Evolutionary conservation across 108 stramenopile species (phyloP), one percentile per base, ranked within the genome.

Genomic region (Nitzschia sp.): DNA sequence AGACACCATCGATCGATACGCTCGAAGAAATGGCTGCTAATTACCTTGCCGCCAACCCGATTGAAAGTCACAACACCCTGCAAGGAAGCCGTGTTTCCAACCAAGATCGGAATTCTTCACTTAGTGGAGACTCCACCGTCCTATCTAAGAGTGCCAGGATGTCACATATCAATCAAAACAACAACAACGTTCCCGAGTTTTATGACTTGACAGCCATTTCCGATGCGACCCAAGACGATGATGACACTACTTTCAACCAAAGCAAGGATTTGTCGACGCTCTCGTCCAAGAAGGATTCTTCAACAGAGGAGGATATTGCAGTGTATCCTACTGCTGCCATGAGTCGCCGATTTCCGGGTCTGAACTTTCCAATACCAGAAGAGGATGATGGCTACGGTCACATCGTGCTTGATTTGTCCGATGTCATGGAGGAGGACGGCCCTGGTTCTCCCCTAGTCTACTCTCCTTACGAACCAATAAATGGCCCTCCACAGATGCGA

Each of bases 401-500:
- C 5, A 33, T 53, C 45, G 62, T 72, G 8, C 13, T 72, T 5
- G 55, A 72, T 32, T 9, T 72, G 38, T 63, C 71, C 1, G 62
- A 72, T 54, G 45, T 72, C 1, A 35, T 45, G 15, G 71, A 72
- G 32, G 71, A 63, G 50, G 26, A 61, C 44, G 71, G 61, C 11
- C 71, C 71, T 23, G 71, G 71, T 9, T 72, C 71, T 26, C 71
- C 71, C 41, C 50, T 71, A 16, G 71, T 72, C 3, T 61, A 62
- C 50, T 72, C 71, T 11, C 71, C 71, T 5, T 22, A 11, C 5
- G 8, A 61, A n/a, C 31, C 6, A 41, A 9, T 9, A 6, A 41
- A 41, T 41, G n/a, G n/a, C n/a, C n/a, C n/a, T n/a, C n/a, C n/a
- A n/a, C n/a, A n/a, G n/a, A n/a, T n/a, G n/a, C 38, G 13, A 9